A percentile compares a stretch with the other conserved stretches of the same genome.
Conservation (phyloP, 1,139 yeast genomes). For the Yamadazyma dendronema region DNA sequence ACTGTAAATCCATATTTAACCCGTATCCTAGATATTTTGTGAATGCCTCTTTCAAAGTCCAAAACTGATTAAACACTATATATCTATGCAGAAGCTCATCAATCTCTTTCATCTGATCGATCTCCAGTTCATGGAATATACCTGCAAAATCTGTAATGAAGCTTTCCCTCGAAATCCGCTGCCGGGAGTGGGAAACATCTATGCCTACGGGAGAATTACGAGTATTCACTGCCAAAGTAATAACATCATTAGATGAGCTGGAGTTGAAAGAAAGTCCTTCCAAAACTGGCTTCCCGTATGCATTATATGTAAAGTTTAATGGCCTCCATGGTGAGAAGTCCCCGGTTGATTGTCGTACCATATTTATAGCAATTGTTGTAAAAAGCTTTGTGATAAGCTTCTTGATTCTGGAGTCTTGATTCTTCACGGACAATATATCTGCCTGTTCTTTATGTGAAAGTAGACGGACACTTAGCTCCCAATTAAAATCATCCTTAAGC, state of each 20-base stretch:
- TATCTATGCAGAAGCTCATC: slow-evolving; percentile 17
- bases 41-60: slow-evolving; percentile 76
- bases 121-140: slow-evolving; percentile 49
- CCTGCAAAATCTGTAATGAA: slow-evolving; percentile 45
- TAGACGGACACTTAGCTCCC: slow-evolving; percentile 5
- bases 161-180: slow-evolving; percentile 33
- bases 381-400: slow-evolving; percentile 3
- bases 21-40: slow-evolving; percentile 65
- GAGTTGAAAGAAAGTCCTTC: slow-evolving; percentile 35
- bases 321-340: neutral
- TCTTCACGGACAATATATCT: neutral
- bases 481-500: slow-evolving; percentile 8
- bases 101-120: slow-evolving; percentile 22
- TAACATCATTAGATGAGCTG: slow-evolving; percentile 55
- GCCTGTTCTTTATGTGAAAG: slow-evolving; percentile 1
- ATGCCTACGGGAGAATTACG: slow-evolving; percentile 43
- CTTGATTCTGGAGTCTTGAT: slow-evolving; percentile 1
- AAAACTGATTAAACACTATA: slow-evolving; percentile 48
- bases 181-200: slow-evolving; percentile 58
- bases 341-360: neutral
- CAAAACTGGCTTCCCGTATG: slow-evolving; percentile 37
- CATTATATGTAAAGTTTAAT: slow-evolving; percentile 15
- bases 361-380: slow-evolving; percentile 2
- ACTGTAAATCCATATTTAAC: slow-evolving; percentile 48
- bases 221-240: slow-evolving; percentile 42